Percentiles rank a stretch among this genome's conserved stretches.
phyloP scores from a whole-genome alignment of 1,139 yeast genomes.

The Starmera stellimalicola region DNA sequence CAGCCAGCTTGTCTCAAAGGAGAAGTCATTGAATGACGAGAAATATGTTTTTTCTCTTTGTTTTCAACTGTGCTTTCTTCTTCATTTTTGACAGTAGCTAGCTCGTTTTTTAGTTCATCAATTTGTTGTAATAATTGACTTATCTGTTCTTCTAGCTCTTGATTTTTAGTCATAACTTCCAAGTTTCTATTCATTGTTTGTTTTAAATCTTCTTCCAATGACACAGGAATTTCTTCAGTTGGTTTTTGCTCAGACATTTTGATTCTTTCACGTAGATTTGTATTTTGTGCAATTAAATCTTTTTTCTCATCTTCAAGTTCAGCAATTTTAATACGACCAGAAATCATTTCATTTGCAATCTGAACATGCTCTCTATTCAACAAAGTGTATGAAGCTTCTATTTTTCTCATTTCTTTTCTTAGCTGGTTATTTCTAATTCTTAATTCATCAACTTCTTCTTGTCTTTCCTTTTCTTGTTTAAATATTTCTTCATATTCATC shows the following conservation, averaged over 20 bases:
- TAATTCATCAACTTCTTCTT: conserved; percentile 59
- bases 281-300: conserved; percentile 43
- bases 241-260: conserved; percentile 20
- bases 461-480: conserved; percentile 55
- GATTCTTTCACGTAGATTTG: conserved; percentile 23
- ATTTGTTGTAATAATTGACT: conserved; percentile 20
- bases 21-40: too few relatives aligned
- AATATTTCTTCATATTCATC: conserved; percentile 71
- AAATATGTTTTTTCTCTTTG: neutral
- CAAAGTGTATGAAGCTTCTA: conserved; percentile 61
- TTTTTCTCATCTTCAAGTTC: conserved; percentile 58
- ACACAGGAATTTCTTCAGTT: conserved; percentile 26
- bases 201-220: conserved; percentile 33
- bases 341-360: conserved; percentile 66
- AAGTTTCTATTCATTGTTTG: conserved; percentile 50
- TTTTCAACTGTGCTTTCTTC: neutral
- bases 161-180: conserved; percentile 47
- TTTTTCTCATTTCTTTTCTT: conserved; percentile 61
- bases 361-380: conserved; percentile 75
- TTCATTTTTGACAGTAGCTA: too few relatives aligned
- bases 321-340: conserved; percentile 53
- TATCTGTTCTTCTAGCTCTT: conserved; percentile 39
- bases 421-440: conserved; percentile 61
- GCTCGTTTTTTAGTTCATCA: conserved; percentile 15
- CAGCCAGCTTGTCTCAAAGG: conserved; percentile 2